Percentiles rank a stretch among this genome's conserved stretches.
These are phyloP conservation scores for Fusarium multiceps DNA, from an alignment of 2,329 filamentous ascomycete genomes.

Conservation along the genomic window DNA sequence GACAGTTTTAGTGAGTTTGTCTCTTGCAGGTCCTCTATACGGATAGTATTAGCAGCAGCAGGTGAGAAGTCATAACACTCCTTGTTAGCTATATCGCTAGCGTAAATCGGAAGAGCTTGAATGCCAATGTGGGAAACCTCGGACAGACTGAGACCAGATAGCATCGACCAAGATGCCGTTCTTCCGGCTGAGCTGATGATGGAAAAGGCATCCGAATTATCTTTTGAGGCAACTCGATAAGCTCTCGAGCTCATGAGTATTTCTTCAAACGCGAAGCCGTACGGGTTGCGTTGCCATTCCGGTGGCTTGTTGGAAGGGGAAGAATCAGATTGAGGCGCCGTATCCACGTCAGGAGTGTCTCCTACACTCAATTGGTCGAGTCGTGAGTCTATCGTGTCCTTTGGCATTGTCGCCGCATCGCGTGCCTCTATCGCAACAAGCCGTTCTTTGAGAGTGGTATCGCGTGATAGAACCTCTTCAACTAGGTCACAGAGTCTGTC, in stretches of 20 bases:
- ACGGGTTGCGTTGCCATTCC: conserved; percentile 2
- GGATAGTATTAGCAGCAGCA: not conserved
- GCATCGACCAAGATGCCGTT: conserved; percentile 20
- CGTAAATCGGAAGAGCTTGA: conserved; percentile 17
- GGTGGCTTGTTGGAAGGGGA: not conserved
- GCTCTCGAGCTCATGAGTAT: conserved; percentile 15
- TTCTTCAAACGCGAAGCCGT: conserved; percentile 12
- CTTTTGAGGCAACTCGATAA: not conserved
- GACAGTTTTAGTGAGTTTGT: not conserved
- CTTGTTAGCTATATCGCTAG: conserved; percentile 11
- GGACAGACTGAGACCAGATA: conserved; percentile 19
- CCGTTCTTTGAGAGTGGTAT: conserved; percentile 3
- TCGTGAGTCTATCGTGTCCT: not conserved
- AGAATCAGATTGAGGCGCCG: not conserved
- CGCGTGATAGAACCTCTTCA: conserved; percentile 1
- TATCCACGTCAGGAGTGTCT: not conserved
- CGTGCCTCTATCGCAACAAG: not conserved
- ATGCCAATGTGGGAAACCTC: conserved; percentile 21
- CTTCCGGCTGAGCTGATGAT: conserved; percentile 16
- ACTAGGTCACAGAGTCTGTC: conserved; percentile 13
- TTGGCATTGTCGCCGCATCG: not conserved
- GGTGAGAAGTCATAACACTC: conserved; percentile 1
- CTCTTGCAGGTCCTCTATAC: not conserved
- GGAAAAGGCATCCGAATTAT: conserved; percentile 15
- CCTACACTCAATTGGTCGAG: not conserved